These are phyloP conservation scores for Asparagopsis taxiformis DNA, from an alignment of 31 red algal genomes.

Conservation along the genomic window DNA sequence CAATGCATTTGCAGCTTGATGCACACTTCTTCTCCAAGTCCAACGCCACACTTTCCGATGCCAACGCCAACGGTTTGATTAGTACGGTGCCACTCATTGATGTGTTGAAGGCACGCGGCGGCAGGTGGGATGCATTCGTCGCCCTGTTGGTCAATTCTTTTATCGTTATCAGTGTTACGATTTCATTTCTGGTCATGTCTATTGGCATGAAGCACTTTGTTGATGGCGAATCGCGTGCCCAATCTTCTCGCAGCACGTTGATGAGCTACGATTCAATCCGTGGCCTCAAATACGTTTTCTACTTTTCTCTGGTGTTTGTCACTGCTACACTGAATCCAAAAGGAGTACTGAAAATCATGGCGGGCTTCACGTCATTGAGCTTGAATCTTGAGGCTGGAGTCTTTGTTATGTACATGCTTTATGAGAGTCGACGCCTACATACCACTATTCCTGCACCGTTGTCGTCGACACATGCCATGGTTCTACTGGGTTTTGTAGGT, in stretches of 20 bases:
- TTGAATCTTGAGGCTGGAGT: constrained; percentile 60
- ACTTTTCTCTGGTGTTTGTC: constrained; percentile 34
- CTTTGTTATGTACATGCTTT: constrained; percentile 56
- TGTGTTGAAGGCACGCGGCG: constrained; percentile 49
- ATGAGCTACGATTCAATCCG: constrained; percentile 9
- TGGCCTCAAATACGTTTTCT: constrained; percentile 10
- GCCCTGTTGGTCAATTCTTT: constrained; percentile 87
- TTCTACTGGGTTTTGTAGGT: constrained; percentile 18
- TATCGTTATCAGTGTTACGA: constrained; percentile 83
- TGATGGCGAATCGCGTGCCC: constrained; percentile 21
- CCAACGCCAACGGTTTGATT: constrained; percentile 78
- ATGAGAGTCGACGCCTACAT: constrained; percentile 20
- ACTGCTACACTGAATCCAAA: constrained; percentile 50
- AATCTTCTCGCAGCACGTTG: background rate
- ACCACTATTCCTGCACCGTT: constrained; percentile 15
- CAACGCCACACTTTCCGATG: constrained; percentile 57
- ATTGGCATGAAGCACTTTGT: constrained; percentile 67
- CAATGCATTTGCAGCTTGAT: background rate
- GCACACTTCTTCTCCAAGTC: background rate
- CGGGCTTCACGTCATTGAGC: constrained; percentile 43
- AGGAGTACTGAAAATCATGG: constrained; percentile 56
- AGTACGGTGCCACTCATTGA: constrained; percentile 87
- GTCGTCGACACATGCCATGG: background rate
- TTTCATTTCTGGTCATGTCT: constrained; percentile 87
- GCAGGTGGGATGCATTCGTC: constrained; percentile 33